phyloP scores from a whole-genome alignment of 2,329 filamentous ascomycete species.

The Penicillium palitans region DNA sequence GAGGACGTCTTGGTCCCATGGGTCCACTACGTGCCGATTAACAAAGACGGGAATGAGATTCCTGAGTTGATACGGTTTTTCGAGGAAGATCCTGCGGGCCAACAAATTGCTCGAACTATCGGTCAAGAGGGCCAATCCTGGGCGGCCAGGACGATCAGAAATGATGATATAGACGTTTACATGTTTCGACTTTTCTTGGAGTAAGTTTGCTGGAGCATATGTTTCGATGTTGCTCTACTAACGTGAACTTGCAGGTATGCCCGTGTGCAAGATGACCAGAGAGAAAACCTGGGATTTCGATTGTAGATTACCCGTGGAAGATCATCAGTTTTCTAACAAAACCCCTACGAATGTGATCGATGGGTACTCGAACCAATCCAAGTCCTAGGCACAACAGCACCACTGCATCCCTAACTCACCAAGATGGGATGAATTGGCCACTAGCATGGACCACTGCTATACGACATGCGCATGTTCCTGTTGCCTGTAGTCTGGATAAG shows the following conservation, averaged over 20 bases:
- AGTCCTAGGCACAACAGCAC: background rate
- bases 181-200: conserved; percentile 61
- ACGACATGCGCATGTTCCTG: background rate
- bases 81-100: conserved; percentile 49
- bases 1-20: conserved; percentile 58
- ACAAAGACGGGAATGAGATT: conserved; percentile 52
- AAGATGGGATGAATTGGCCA: background rate
- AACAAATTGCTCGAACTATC: conserved; percentile 51
- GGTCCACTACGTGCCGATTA: conserved; percentile 59
- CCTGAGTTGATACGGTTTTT: conserved; percentile 54
- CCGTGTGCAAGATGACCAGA: conserved; percentile 12
- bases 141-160: conserved; percentile 55
- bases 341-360: too few relatives aligned
- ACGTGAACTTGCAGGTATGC: conserved; percentile 10
- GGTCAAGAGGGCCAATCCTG: conserved; percentile 58
- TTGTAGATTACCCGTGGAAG: background rate
- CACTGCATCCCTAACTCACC: background rate
- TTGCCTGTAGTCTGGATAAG: background rate
- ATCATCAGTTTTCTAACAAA: background rate
- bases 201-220: conserved; percentile 2
- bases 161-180: conserved; percentile 57
- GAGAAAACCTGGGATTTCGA: conserved; percentile 2
- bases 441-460: background rate
- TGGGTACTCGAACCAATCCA: background rate
- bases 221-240: background rate